Conservation (phyloP, 768 basidiomycete species). For the Ramaria sp. region DNA sequence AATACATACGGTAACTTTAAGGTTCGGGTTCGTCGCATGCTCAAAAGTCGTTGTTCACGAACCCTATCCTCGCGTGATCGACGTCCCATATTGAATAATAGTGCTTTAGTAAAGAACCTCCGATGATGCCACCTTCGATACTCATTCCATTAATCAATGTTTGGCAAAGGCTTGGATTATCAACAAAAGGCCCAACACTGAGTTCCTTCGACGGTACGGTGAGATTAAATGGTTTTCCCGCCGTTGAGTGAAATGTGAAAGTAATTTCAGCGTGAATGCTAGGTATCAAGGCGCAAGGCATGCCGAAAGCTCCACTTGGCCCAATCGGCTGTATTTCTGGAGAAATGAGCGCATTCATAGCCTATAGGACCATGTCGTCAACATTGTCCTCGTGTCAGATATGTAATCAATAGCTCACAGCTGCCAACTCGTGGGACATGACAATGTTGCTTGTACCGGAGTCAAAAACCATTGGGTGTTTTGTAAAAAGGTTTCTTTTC, state of each 20-base stretch:
- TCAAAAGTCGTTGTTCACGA: slow-evolving; percentile 31
- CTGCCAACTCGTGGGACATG: background rate
- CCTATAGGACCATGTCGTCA: slow-evolving; percentile 22
- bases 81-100: slow-evolving; percentile 53
- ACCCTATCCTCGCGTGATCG: slow-evolving; percentile 36
- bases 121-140: slow-evolving; percentile 33
- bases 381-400: background rate
- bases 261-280: slow-evolving; percentile 40
- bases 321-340: slow-evolving; percentile 40
- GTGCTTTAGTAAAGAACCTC: slow-evolving; percentile 47
- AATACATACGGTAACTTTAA: background rate
- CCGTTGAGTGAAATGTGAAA: slow-evolving; percentile 41
- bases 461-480: slow-evolving; percentile 2
- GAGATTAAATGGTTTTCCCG: slow-evolving; percentile 38
- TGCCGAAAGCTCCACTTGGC: slow-evolving; percentile 45
- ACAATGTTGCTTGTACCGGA: background rate
- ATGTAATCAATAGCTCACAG: background rate
- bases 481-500: background rate
- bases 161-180: slow-evolving; percentile 37
- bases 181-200: slow-evolving; percentile 45
- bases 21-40: background rate
- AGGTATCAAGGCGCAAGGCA: slow-evolving; percentile 35
- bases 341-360: slow-evolving; percentile 49
- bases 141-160: slow-evolving; percentile 52
- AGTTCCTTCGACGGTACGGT: slow-evolving; percentile 48